Evolutionary conservation across 129 eudicot species (phyloP).

Genomic region (Artemisia annua): DNA sequence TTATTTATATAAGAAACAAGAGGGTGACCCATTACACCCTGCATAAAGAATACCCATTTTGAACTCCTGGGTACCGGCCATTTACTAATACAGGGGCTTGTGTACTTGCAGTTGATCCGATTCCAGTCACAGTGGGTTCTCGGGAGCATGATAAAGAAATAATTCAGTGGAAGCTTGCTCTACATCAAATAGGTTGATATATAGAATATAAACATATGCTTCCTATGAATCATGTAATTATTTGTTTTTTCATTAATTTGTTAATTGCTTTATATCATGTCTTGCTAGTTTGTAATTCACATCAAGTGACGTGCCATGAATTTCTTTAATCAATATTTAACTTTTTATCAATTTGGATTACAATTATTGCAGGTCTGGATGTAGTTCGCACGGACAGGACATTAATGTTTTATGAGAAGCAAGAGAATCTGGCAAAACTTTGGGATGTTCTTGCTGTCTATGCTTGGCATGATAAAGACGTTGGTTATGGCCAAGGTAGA

Average conservation of each 20-base stretch:
- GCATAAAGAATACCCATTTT: background rate
- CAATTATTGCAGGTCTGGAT: conserved; percentile 77
- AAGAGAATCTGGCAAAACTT: conserved; percentile 83
- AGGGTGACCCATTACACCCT: no score
- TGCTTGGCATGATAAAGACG: conserved; percentile 91
- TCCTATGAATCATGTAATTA: conserved; percentile 30
- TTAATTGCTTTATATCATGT: conserved; percentile 1
- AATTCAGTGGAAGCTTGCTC: conserved; percentile 90
- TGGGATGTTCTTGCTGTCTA: conserved; percentile 96
- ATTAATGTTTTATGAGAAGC: conserved; percentile 78
- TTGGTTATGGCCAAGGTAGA: conserved; percentile 97
- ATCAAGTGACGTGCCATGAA: conserved; percentile 1
- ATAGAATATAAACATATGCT: conserved; percentile 20
- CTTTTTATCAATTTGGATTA: conserved; percentile 13
- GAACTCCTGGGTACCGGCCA: background rate
- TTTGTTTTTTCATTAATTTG: conserved; percentile 21
- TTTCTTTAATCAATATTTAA: conserved; percentile 1
- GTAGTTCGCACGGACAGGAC: conserved; percentile 94
- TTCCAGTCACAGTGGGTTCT: conserved; percentile 24
- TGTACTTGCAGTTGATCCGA: conserved; percentile 37
- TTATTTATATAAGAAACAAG: no score
- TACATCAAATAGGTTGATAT: conserved; percentile 96
- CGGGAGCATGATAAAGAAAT: conserved; percentile 59
- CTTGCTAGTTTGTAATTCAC: background rate
- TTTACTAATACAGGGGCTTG: conserved; percentile 25